Percentiles rank a stretch among this genome's conserved stretches.
Conservation (phyloP, 2,329 filamentous ascomycete species). For the Monosporascus sp. region DNA sequence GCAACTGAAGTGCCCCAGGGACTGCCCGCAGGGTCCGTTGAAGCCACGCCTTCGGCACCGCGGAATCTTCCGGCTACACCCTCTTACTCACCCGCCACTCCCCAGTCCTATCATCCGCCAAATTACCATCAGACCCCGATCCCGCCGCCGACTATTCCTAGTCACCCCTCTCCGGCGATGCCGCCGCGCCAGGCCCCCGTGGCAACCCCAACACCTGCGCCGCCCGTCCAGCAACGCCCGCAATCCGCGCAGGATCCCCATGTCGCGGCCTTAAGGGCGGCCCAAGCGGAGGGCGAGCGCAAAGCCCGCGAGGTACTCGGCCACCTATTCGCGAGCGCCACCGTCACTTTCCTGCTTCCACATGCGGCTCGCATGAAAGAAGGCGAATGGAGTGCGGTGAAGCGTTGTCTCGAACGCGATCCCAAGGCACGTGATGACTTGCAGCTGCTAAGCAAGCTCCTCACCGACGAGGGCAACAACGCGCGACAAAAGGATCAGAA, state of each 20-base stretch:
- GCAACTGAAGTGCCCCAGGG: conserved; percentile 15
- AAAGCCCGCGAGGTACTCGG: conserved; percentile 62
- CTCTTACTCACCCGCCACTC: conserved; percentile 42
- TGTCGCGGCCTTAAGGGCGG: conserved; percentile 33
- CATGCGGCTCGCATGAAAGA: conserved; percentile 63
- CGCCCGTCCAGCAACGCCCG: conserved; percentile 7
- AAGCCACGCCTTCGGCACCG: conserved; percentile 25
- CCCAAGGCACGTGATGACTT: conserved; percentile 60
- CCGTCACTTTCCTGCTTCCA: conserved; percentile 63
- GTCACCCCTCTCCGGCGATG: conserved; percentile 19
- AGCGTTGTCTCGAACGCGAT: conserved; percentile 61
- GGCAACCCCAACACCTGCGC: conserved; percentile 7
- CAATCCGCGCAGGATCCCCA: conserved; percentile 29
- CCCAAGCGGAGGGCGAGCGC: conserved; percentile 47
- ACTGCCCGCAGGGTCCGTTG: conserved; percentile 23
- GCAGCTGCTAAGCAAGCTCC: conserved; percentile 47
- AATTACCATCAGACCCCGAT: conserved; percentile 28
- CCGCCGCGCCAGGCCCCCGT: conserved; percentile 13
- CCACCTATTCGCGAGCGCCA: conserved; percentile 54
- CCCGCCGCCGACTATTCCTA: conserved; percentile 26
- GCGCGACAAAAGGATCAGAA: conserved; percentile 15
- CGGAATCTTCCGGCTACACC: conserved; percentile 28
- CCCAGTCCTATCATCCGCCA: conserved; percentile 23
- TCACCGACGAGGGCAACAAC: conserved; percentile 44
- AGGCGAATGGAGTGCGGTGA: conserved; percentile 70